These are phyloP conservation scores for Euphrasia arctica DNA, from an alignment of 305 asterid genomes.

Conservation along the genomic window DNA sequence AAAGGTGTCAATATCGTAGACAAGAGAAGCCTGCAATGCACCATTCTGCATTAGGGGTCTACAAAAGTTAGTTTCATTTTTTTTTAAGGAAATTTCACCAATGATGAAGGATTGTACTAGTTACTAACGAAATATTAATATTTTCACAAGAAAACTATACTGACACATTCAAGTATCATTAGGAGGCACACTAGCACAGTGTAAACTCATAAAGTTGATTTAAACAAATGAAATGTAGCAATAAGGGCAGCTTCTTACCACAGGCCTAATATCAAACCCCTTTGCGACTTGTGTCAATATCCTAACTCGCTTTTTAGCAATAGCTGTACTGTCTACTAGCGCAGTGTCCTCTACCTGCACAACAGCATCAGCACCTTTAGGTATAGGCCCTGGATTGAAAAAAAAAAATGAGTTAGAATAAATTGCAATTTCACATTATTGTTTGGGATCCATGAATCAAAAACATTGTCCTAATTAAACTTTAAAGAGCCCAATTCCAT, in stretches of 20 bases:
- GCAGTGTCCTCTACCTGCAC: conserved; percentile 90
- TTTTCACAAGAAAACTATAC: conserved; percentile 18
- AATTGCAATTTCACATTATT: neutral
- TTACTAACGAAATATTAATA: conserved; percentile 1
- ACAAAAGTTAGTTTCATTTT: neutral
- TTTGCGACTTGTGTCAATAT: conserved; percentile 61
- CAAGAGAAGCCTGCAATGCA: neutral
- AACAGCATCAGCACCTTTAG: conserved; percentile 91
- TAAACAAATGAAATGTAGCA: conserved; percentile 20
- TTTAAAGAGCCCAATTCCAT: conserved; percentile 12
- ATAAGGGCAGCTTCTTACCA: conserved; percentile 54
- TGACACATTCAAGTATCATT: conserved; percentile 4
- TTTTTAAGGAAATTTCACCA: neutral
- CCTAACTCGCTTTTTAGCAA: conserved; percentile 49
- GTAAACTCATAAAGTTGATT: neutral
- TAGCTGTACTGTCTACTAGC: conserved; percentile 39
- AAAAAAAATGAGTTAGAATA: neutral
- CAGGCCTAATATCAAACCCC: conserved; percentile 86
- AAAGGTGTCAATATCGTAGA: neutral
- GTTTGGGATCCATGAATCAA: neutral
- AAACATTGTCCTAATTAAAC: conserved; percentile 19
- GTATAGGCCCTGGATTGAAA: conserved; percentile 71
- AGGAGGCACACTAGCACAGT: neutral
- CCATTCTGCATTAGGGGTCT: neutral
- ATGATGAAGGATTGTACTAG: neutral